Base-by-base conservation (phyloP, 306 rosid genomes). In the Vigna reflexopilosa region DNA sequence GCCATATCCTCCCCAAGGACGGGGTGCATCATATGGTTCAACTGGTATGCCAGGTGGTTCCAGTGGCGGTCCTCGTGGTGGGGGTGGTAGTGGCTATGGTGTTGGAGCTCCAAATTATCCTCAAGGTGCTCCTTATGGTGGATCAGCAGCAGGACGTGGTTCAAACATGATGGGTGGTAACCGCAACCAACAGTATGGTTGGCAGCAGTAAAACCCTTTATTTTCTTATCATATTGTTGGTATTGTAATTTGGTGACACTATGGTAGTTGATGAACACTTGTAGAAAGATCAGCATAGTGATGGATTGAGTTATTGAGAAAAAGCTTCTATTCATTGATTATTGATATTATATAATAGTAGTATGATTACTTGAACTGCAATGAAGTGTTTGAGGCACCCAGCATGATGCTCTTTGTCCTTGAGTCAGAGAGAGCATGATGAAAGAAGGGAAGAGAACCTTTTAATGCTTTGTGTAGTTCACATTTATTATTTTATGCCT, bases 1-100 rank as follows among this genome's bases (percentile, higher is more conserved):
- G 17, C 88, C 88, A 44, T 91, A 87, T 79, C 96, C 96, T 64
- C 84, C 96, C 1, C 93, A 91, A 62, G 93, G 89, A 19, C 83
- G 87, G 17, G 93, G 85, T 20, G 85, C 89, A 47, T 87, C 89
- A 9, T 89, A 83, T 45, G 82, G 70, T 6, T 84, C 87, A 20
- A 76, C 82, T 62, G 87, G 81, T 57, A 83, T 85, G 89, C 86
- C 86, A 36, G 86, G 83, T 51, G 85, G 88, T 83, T 85, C 86
- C 30, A 80, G 79, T 57, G 85, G 88, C 20, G 86, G 88, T 61
- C 84, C 86, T 47, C 79, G 90, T 36, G 89, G 89, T 26, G 84
- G 87, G 8, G 78, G 86, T 32, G 77, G 84, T 1, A 61, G 84
- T 36, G 93, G 88, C 78, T 88, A 85, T 61, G 91, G 86, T 44